Base-by-base conservation (phyloP, 1,284 basidiomycete species). In the Sanghuangporus sanghuang region DNA sequence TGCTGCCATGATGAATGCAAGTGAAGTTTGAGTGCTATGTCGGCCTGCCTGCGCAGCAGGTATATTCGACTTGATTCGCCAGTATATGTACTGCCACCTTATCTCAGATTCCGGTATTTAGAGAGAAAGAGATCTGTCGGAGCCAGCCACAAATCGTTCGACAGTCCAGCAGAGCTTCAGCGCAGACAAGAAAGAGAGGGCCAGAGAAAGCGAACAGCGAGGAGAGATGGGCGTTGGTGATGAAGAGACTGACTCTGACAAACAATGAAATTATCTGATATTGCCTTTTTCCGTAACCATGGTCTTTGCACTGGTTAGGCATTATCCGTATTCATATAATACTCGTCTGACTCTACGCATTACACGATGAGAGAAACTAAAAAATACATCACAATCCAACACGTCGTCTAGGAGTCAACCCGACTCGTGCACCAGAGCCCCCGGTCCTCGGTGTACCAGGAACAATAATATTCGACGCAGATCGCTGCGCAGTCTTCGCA, bases 391-490 rank as follows among this genome's bases (percentile, higher is more conserved):
- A 32, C 14, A 73, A 61, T 12, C 79, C 78, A 4, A 73, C 69
- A 23, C 77, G 65, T 27, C 78, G 70, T 68, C 78, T 67, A 12
- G 79, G 79, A 14, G 79, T 81, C 40, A 79, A 77, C 6, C 72
- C 72, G 35, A 84, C 72, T 56, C 89, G 85, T 18, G 87, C 82
- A 12, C 89, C 89, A 68, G 86, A 83, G 16, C 90, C 84, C 35
- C 85, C 81, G 71, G 91, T 86, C 67, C 89, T 79, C 3, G 92
- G 92, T 6, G 93, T 95, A 14, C 89, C 89, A 36, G 90, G 85
- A 2, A 93, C 86, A 58, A 90, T 88, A 49, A 94, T 86, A 71
- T 86, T 85, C 6, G 90, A 79, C 59, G 76, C 81, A 50, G 84
- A 84, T 11, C 83, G 81, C 21, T 78, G 79, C 0, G 85, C 76